Evolutionary conservation across 257 asterid genomes (phyloP).

Genomic region (Solanum piurae): DNA sequence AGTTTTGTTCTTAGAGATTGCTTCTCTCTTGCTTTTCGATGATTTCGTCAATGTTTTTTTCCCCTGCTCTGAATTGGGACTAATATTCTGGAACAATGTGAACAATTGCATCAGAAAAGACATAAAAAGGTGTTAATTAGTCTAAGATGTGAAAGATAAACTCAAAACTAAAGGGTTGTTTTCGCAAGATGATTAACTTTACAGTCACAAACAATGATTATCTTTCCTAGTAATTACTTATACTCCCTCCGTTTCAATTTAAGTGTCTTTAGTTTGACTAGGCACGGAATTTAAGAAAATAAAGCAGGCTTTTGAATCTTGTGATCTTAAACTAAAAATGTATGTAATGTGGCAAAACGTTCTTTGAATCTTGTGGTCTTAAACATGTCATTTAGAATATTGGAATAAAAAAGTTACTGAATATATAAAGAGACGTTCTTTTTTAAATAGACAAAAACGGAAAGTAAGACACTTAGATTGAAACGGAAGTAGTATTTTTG

Average conservation of each 20-base stretch:
- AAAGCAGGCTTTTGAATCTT: not conserved
- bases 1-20: not conserved
- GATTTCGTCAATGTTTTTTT: not conserved
- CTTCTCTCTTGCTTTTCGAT: not conserved
- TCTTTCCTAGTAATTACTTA: not conserved
- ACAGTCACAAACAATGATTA: not conserved
- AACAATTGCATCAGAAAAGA: not conserved
- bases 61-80: not conserved
- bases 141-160: not conserved
- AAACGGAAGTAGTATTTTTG: not conserved
- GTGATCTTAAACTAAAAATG: not conserved
- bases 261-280: not conserved
- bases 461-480: not conserved
- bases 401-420: not conserved
- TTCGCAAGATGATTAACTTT: not conserved
- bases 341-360: not conserved
- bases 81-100: not conserved
- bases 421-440: not conserved
- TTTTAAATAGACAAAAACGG: not conserved
- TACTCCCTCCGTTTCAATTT: not conserved
- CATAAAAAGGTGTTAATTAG: not conserved
- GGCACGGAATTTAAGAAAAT: not conserved
- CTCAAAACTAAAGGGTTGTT: not conserved
- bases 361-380: not conserved
- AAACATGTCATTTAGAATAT: not conserved